Evolutionary conservation across 179 eudicot species (phyloP), one percentile per base, ranked within the genome.

Genomic region (Drosera spatulata): DNA sequence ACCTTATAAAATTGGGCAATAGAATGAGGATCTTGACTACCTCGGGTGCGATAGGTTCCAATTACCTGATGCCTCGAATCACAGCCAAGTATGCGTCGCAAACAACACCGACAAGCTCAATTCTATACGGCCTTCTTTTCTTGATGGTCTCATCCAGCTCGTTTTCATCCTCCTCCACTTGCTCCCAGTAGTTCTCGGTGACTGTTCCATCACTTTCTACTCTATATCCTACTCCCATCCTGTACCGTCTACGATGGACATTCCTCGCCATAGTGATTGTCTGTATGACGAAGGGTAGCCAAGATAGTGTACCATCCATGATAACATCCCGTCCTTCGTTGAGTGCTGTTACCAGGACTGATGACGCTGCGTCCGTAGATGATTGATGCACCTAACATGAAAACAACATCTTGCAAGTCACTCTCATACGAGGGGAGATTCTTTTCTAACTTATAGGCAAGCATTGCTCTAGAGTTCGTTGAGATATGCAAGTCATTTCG

Each of bases 191-290:
- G 70, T 71, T 85, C 66, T 90, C 99, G 56, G 76, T 86, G 7
- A 85, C 85, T 14, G 69, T 69, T 54, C 97, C 99, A 61, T 83
- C 84, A 3, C 71, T 67, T 62, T 73, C 75, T 42, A 85, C 91
- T 46, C 72, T 89, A 72, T 94, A 94, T 60, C 99, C 99, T 54
- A 77, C 85, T 50, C 99, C 99, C 99, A 94, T 94, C 22, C 97
- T 80, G 74, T 94, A 94, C 46, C 95, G 70, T 6, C 79, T 80
- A 7, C 97, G 89, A 71, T 94, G 99, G 67, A 94, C 99, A 67
- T 86, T 89, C 58, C 99, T 86, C 41, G 97, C 99, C 99, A 94
- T 94, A 61, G 87, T 90, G 79, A 94, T 90, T 48, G 99, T 94
- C 71, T 94, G 99, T 71, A 94, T 87, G 39, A 94, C 97, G 67